These are phyloP conservation scores for Mucor plumbeus DNA, from an alignment of 371 early-diverging fungal genomes.

Conservation along the genomic window DNA sequence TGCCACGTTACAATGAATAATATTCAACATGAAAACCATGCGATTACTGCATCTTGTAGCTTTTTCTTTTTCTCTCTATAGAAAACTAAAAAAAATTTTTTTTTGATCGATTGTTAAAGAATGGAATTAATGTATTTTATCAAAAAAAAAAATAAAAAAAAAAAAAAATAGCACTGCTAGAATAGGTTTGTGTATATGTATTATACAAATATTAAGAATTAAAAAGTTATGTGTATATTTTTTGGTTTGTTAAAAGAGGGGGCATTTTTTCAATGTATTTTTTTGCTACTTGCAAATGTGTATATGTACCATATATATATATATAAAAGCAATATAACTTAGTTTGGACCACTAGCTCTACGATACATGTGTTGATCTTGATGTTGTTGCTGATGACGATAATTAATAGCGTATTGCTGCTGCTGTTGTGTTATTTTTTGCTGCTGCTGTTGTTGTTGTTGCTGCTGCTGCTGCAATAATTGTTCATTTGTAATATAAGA, in stretches of 20 bases:
- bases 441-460: slow-evolving; percentile 15
- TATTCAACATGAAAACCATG: slow-evolving; percentile 1
- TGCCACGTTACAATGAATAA: not conserved
- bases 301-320: not conserved
- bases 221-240: slow-evolving; percentile 2
- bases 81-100: not conserved
- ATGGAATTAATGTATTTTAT: not conserved
- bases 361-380: slow-evolving; percentile 22
- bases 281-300: slow-evolving; percentile 7
- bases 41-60: not conserved
- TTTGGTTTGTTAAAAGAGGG: not conserved
- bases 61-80: not conserved
- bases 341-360: slow-evolving; percentile 32
- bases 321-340: slow-evolving; percentile 5
- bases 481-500: slow-evolving; percentile 15
- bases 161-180: too few relatives aligned
- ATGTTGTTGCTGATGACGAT: not conserved
- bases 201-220: slow-evolving; percentile 1
- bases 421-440: slow-evolving; percentile 18
- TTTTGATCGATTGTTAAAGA: not conserved
- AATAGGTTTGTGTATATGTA: not conserved
- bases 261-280: too few relatives aligned
- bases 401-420: slow-evolving; percentile 9
- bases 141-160: not conserved
- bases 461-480: slow-evolving; percentile 13